Evolutionary conservation across 352 stramenopile species (phyloP), one percentile per base, ranked within the genome.

Genomic region (Globisporangium alternatum): DNA sequence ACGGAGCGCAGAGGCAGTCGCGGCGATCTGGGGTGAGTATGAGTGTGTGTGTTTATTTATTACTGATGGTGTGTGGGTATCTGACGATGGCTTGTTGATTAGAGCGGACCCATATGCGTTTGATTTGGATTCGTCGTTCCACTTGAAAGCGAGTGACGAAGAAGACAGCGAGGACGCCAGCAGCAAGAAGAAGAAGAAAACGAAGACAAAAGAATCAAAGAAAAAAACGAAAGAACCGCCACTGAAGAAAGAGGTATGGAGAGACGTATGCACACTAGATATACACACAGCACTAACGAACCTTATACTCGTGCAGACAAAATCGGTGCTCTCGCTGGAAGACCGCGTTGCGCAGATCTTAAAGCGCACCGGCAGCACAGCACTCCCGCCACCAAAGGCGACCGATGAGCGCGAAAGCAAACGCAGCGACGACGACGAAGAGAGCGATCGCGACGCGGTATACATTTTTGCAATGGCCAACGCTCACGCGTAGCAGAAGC

Each of bases 41-140:
- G 37, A 30, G 1, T 28, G 19, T 43, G 28, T 56, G 30, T 54
- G 12, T 41, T 28, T 25, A 21, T 9, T 21, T 5, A 3, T 60
- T 13, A 45, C 0, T 58, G 3, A 12, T 22, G 5, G 0, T 55
- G 12, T 55, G 13, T 31, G 15, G 58, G 28, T 0, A 30, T 6
- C 8, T 52, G 8, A 52, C n/a, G n/a, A 13, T 31, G 45, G 21
- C 6, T 44, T 56, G 17, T 41, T 17, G 15, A 10, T 4, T 58
- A 91, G 81, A 33, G 65, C 68, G 44, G 86, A 94, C 67, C 86
- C 86, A 33, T 94, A 92, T 48, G 75, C 75, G 17, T 94, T 92
- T 70, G 81, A 92, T 25, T 76, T 94, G 53, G 75, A 67, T 48
- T 58, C 71, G 13, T 67, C 75, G 6, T 71, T 74, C 30, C 67